Evolutionary conservation across 768 basidiomycete genomes (phyloP), one percentile per base, ranked within the genome.

Genomic region (Pleurotus cornucopiae): DNA sequence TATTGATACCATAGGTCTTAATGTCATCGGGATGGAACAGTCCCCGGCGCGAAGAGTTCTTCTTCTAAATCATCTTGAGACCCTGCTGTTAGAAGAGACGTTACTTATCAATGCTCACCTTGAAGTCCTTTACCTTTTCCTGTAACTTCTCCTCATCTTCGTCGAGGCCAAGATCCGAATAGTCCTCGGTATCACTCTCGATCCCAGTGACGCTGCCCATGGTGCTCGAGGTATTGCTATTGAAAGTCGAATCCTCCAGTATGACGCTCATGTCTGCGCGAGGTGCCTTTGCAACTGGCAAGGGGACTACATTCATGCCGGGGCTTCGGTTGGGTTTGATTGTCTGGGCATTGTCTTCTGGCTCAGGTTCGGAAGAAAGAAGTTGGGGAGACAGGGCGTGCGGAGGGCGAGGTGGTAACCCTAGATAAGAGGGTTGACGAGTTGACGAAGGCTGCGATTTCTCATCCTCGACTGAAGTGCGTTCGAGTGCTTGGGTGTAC

Each of bases 11-110:
- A 20, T 89, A 73, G 2, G 85, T 86, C 73, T 89, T 90, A 68
- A 94, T 91, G 64, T 94, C 92, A 64, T 93, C 85, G 1, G 93
- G 93, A 65, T 93, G 92, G 68, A 93, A 91, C 25, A 94, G 78
- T 4, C 90, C 88, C 37, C 82, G 81, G n/a, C 82, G 80, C 16
- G 79, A 67, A 14, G 85, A 83, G 59, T 86, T 90, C 70, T 85
- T 90, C 76, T 86, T 74, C 89, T 81, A 59, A 6, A 44, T 44
- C 41, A 16, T 16, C 20, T 16, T 21, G 20, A 34, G 53, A 51
- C 11, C 6, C 48, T 20, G n/a, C 18, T 25, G 16, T 46, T 21
- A 43, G 38, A 26, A 18, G 38, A 2, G 16, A 46, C 11, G 47
- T 5, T 37, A 39, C 39, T 9, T 11, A 52, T 16, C 34, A 30